Conservation (phyloP, 495 filamentous ascomycete genomes). For the Emericellopsis terricola region DNA sequence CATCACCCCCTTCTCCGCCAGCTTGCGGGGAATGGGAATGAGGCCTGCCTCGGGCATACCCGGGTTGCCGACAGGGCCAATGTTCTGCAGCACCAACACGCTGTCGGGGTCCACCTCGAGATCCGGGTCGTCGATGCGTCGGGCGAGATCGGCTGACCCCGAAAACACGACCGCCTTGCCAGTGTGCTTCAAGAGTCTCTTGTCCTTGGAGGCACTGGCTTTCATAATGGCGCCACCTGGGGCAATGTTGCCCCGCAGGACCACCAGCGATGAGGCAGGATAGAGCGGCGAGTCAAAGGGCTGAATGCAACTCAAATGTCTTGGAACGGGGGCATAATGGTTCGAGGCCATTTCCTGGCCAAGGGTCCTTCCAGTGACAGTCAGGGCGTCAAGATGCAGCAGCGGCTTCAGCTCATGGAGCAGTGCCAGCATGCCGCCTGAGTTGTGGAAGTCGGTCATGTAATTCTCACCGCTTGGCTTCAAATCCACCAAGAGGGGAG, state of each 20-base stretch:
- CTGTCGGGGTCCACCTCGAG: slow-evolving; percentile 32
- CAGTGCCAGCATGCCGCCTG: slow-evolving; percentile 44
- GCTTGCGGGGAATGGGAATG: slow-evolving; percentile 44
- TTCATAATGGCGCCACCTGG: slow-evolving; percentile 40
- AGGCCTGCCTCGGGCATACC: slow-evolving; percentile 54
- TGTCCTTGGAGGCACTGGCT: slow-evolving; percentile 41
- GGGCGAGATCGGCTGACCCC: slow-evolving; percentile 34
- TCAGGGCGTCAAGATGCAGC: slow-evolving; percentile 36
- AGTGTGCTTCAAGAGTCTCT: slow-evolving; percentile 27
- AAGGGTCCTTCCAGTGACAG: slow-evolving; percentile 38
- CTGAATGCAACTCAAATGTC: slow-evolving; percentile 25
- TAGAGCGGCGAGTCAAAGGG: slow-evolving; percentile 34
- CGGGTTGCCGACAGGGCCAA: slow-evolving; percentile 45
- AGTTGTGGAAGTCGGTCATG: slow-evolving; percentile 55
- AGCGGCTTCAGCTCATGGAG: slow-evolving; percentile 37
- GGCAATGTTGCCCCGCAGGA: slow-evolving; percentile 35
- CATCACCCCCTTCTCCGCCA: slow-evolving; percentile 35
- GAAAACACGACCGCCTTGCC: slow-evolving; percentile 42
- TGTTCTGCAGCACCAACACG: slow-evolving; percentile 40
- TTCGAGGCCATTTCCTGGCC: slow-evolving; percentile 32
- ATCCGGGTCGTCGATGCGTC: slow-evolving; percentile 35
- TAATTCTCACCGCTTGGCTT: slow-evolving; percentile 54
- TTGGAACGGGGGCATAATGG: slow-evolving; percentile 23
- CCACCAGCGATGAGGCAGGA: slow-evolving; percentile 33
- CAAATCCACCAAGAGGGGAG: slow-evolving; percentile 44